phyloP scores from a whole-genome alignment of 116 monocot species.

The Dioscorea cayenensis region DNA sequence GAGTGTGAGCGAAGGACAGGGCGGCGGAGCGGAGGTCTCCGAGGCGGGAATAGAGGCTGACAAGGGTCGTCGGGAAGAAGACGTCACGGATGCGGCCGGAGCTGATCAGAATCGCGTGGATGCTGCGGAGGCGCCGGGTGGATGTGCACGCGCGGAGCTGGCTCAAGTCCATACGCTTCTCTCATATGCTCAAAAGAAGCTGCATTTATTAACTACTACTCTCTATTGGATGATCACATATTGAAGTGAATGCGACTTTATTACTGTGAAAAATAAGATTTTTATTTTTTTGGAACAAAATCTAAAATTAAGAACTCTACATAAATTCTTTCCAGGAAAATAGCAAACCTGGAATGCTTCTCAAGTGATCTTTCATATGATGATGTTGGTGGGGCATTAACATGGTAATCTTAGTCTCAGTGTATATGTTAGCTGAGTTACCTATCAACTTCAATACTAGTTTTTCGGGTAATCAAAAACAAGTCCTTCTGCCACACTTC shows the following conservation, averaged over 20 bases:
- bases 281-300: too few species aligned
- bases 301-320: too few species aligned
- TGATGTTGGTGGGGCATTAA: too few species aligned
- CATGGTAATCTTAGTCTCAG: too few species aligned
- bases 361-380: too few species aligned
- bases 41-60: conserved; percentile 31
- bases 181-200: background rate
- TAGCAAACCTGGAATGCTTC: too few species aligned
- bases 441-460: conserved; percentile 1
- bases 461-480: conserved; percentile 65
- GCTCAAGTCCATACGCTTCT: background rate
- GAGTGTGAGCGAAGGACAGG: conserved; percentile 22
- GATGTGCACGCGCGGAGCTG: conserved; percentile 10
- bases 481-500: conserved; percentile 84
- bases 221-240: too few species aligned
- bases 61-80: conserved; percentile 18
- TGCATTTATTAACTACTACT: too few species aligned
- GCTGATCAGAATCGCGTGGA: conserved; percentile 29
- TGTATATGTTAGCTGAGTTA: too few species aligned
- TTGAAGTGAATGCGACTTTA: too few species aligned
- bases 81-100: conserved; percentile 18
- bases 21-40: conserved; percentile 34
- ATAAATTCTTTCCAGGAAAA: too few species aligned
- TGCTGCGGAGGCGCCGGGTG: conserved; percentile 4
- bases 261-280: too few species aligned